Base-by-base conservation (phyloP, 2,329 filamentous ascomycete genomes). In the Fusarium sp. region DNA sequence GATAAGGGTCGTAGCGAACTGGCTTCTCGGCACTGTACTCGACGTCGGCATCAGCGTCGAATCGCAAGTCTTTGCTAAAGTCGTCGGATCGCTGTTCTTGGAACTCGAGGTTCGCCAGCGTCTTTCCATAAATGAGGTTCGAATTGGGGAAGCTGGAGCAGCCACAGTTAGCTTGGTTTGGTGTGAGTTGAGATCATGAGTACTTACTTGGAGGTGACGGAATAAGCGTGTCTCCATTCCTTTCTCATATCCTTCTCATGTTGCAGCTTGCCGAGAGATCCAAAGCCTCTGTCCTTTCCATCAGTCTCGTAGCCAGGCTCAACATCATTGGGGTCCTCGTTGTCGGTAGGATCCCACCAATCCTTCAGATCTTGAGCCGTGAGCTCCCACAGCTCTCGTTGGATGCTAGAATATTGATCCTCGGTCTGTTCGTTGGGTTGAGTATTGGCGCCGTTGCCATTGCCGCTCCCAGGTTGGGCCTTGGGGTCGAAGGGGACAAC, bases 1-100 rank as follows among this genome's bases (percentile, higher is more conserved):
- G 93, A 72, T 95, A 95, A 0, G 93, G 93, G 67, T 91, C 87
- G 81, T 94, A 94, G 22, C 88, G 85, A 64, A 89, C 85, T 1
- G 90, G 88, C 59, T 85, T 82, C 50, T 87, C 83, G 14, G 82
- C 79, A 63, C 79, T 86, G 76, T 87, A 89, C 38, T 81, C 81
- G 32, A 81, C 72, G 57, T 79, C 78, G 10, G 80, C 77, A n/a
- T 81, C 78, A 61, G 83, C 76, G 37, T 83, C 81, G 56, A 77
- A 79, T 58, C 68, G 74, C 20, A 86, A 79, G 65, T 77, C 78
- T 38, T 72, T 74, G 35, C 72, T 76, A 25, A 81, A 78, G 33
- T 81, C 76, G 11, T 81, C 79, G 27, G 78, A 77, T 6, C 83
- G 82, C 32, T 82, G 79, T 27, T 86, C 84, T 63, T 83, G 81